Base-by-base conservation (phyloP, 169 alveolate genomes). In the Plasmodium vinckei region DNA sequence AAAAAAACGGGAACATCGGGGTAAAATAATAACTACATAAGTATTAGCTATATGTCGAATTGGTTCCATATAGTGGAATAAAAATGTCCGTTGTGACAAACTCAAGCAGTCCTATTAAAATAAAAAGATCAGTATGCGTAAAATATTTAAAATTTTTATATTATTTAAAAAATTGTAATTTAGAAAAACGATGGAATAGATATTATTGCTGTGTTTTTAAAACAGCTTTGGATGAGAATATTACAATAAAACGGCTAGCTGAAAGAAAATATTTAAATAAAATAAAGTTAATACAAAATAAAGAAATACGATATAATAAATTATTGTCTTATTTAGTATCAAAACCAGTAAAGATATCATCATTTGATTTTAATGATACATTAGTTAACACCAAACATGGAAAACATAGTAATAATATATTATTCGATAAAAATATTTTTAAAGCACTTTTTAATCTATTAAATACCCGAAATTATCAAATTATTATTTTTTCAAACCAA, bases 311-410 rank as follows among this genome's bases (percentile, higher is more conserved):
- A 0, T 46, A 47, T 67, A n/a, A 27, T 9, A 23, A 17, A 15
- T 53, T 21, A 19, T 13, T 73, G 12, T 19, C 23, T 19, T 53
- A 42, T 73, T 15, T 73, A 17, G 25, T 73, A 33, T 44, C 73
- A n/a, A 73, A 73, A 33, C 73, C 88, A 23, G 13, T 73, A 3
- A 73, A 61, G 21, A 61, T 73, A 5, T 72, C 88, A 1, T 73
- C 88, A 1, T 73, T 73, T 33, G 88, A 73, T 73, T 73, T 73
- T 25, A 73, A 73, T 46, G 88, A 67, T n/a, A 73, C 88, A n/a
- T 17, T 73, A 51, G 33, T 73, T 4, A 73, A 73, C 27, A 47
- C 56, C 3, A 1, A 21, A 23, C n/a, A 44, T 19, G 33, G 54
- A 9, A 73, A 73, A 10, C 88, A 73, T 54, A 21, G 7, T 2